Evolutionary conservation across 164 flowering plant genomes (phyloP), one percentile per base, ranked within the genome.

Genomic region (Chloranthus sessilifolius): DNA sequence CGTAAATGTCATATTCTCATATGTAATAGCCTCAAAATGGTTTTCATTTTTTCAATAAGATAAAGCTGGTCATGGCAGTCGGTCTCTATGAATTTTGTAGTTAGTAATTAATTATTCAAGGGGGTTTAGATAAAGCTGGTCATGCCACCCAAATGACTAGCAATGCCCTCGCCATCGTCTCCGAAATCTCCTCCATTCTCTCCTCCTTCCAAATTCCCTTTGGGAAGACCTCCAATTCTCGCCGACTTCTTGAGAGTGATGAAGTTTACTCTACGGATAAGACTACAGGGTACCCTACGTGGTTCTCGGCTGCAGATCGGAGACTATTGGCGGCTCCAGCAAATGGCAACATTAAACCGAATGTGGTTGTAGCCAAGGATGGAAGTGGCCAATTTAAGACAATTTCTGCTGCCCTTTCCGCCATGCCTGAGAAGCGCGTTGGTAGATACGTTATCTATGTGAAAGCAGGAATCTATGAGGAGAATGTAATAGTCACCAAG

Each of bases 111-210:
- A n/a, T n/a, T n/a, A n/a, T n/a, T n/a, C n/a, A n/a, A n/a, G n/a
- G n/a, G n/a, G n/a, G n/a, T n/a, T n/a, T n/a, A n/a, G n/a, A n/a
- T n/a, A n/a, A 34, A 19, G 10, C 26, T 19, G n/a, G 48, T 14
- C 21, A 55, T 35, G 59, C 58, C 1, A 48, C 55, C 3, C 45
- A 70, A 57, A 25, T 82, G 1, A 75, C 75, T 16, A 66, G 70
- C 64, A 83, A 85, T 33, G 79, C 73, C 22, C 74, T 88, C 0
- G 83, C 79, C 31, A 79, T 88, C 25, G 63, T 76, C 2, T 16
- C 50, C 0, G 74, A 69, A 25, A 26, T 88, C 22, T 35, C 69
- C 0, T 3, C 54, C 1, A 17, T 57, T 20, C 19, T 78, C 15
- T 0, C 50, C 4, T 16, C 47, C 8, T 50, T 72, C 28, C 11